Evolutionary conservation across 2,329 filamentous ascomycete genomes (phyloP), one percentile per base, ranked within the genome.

Genomic region (Curvularia sp.): DNA sequence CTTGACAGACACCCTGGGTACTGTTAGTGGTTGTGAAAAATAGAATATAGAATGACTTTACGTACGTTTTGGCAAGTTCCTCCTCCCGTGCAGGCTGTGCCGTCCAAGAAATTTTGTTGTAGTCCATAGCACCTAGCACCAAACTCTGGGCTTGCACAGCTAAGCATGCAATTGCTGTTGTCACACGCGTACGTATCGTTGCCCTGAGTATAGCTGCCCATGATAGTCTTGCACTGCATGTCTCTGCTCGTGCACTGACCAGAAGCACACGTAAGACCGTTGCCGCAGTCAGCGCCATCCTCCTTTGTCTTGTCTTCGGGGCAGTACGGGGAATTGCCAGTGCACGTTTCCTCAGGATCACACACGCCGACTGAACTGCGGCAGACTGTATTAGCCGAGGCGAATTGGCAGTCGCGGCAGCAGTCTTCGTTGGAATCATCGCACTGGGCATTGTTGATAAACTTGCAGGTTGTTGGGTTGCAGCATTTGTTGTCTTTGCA

Each of bases 171-270:
- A 49, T 87, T 88, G 35, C 84, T 83, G 53, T 81, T 82, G 64
- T 89, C 87, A 78, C 95, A 99, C 9, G 93, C 89, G 68, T 87
- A 88, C 1, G 92, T 96, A 70, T 92, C 86, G 78, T 93, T 94
- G 74, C 84, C 86, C 56, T 86, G 83, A 0, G 88, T 89, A 61
- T 90, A 85, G 28, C 85, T 86, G 35, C 92, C 93, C 83, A 97
- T 90, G 48, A 96, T 83, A 10, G 88, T 89, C 76, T 89, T 88
- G 81, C 95, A 99, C 79, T 99, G 95, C 72, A 89, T 84, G 76
- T 97, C 88, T 63, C 95, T 89, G 53, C 90, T 95, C 3, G 95
- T 99, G 78, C 95, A 99, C 78, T 98, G 94, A 12, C 95, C 95
- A 46, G 90, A 93, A 30, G 95, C 92, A 74, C 95, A 99, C 31